A percentile compares a stretch with the other conserved stretches of the same genome.
These are phyloP conservation scores for Candida anutae DNA, from an alignment of 1,139 yeast species.

Conservation along the genomic window DNA sequence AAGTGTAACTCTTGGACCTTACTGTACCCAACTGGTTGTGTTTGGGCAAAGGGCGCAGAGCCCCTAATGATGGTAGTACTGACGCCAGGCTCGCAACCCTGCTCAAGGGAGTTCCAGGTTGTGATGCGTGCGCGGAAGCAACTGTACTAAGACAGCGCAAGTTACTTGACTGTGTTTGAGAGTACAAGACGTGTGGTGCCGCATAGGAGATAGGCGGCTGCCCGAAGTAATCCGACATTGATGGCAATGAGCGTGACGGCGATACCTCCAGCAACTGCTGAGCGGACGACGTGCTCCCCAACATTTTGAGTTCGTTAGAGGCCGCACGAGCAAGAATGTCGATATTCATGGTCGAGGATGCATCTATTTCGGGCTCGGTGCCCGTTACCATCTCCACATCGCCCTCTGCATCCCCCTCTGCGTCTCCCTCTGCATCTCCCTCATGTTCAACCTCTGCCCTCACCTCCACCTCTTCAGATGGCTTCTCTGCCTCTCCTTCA, in stretches of 20 bases:
- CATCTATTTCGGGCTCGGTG: not conserved
- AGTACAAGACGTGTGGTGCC: conserved; percentile 2
- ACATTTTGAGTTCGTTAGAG: conserved; percentile 58
- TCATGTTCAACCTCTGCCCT: not conserved
- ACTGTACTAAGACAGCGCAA: conserved; percentile 15
- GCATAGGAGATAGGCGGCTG: conserved; percentile 3
- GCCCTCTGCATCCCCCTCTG: not conserved
- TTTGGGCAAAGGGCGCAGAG: conserved; percentile 1
- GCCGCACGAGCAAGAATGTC: conserved; percentile 79
- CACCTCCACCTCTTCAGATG: not conserved
- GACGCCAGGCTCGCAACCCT: no score
- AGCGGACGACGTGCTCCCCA: conserved; percentile 26
- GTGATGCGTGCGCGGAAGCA: conserved; percentile 4
- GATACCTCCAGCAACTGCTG: no score
- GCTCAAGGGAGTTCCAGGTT: not conserved
- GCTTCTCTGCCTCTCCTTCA: not conserved
- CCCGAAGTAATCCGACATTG: conserved; percentile 51
- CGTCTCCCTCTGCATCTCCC: not conserved
- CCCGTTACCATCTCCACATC: not conserved
- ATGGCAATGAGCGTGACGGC: conserved; percentile 47
- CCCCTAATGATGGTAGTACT: not conserved
- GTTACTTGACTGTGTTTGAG: conserved; percentile 12
- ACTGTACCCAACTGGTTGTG: no score
- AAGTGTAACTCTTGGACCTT: conserved; percentile 11
- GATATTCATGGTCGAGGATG: conserved; percentile 44